These are phyloP conservation scores for Articulospora tetracladia DNA, from an alignment of 495 filamentous ascomycete genomes.

Conservation along the genomic window DNA sequence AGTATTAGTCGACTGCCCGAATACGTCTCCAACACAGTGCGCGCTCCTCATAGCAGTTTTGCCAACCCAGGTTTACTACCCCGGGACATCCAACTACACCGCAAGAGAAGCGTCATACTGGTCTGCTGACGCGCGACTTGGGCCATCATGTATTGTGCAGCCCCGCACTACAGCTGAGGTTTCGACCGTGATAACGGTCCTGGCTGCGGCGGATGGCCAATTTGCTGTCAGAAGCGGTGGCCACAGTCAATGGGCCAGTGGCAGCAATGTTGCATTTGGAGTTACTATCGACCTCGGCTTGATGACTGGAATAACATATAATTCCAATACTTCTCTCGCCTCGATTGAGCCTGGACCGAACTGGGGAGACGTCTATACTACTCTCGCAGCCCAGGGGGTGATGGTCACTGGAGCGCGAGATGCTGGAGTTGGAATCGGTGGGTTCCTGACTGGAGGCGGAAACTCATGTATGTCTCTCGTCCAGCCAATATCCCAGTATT, in stretches of 20 bases:
- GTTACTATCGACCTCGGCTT: conserved; percentile 32
- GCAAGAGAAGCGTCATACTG: background rate
- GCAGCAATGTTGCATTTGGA: conserved; percentile 27
- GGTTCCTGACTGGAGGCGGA: conserved; percentile 28
- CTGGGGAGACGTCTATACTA: conserved; percentile 46
- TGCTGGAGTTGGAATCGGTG: conserved; percentile 11
- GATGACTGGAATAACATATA: conserved; percentile 29
- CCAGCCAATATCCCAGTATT: conserved; percentile 29
- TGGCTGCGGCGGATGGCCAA: background rate
- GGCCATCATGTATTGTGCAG: background rate
- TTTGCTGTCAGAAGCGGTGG: conserved; percentile 20
- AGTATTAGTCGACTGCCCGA: background rate
- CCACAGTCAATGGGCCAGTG: conserved; percentile 23
- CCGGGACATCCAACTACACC: background rate
- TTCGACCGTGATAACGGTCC: background rate
- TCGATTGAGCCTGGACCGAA: conserved; percentile 34
- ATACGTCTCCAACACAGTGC: background rate
- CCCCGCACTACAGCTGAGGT: background rate
- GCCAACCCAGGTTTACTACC: background rate
- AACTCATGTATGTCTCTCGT: conserved; percentile 13
- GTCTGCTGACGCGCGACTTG: background rate
- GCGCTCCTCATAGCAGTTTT: background rate
- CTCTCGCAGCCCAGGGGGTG: conserved; percentile 36
- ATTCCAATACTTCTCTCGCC: conserved; percentile 27
- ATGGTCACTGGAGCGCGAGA: conserved; percentile 7